Evolutionary conservation across 2,329 filamentous ascomycete genomes (phyloP).

Genomic region (Cladosporium austrohemisphaericum): DNA sequence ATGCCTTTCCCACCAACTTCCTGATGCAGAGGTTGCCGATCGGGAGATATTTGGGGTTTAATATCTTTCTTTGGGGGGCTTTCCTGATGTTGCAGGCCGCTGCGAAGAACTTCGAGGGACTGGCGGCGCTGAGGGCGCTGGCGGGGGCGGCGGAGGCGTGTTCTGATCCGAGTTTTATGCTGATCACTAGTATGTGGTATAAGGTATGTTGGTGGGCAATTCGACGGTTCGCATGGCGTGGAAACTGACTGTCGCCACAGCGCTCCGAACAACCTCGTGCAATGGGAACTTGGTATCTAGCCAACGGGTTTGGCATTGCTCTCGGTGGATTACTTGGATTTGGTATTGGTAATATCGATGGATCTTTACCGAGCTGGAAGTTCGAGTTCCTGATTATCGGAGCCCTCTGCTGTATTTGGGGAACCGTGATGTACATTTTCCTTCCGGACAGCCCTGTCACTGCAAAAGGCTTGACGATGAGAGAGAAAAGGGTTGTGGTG

Average conservation of each 20-base stretch:
- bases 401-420: slow-evolving; percentile 57
- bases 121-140: slow-evolving; percentile 55
- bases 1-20: slow-evolving; percentile 54
- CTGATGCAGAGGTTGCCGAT: slow-evolving; percentile 52
- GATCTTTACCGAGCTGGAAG: slow-evolving; percentile 56
- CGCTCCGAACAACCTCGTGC: slow-evolving; percentile 59
- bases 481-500: slow-evolving; percentile 54
- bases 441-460: slow-evolving; percentile 48
- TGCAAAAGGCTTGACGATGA: slow-evolving; percentile 48
- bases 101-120: slow-evolving; percentile 47
- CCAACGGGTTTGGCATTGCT: slow-evolving; percentile 58
- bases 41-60: slow-evolving; percentile 49
- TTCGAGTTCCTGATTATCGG: slow-evolving; percentile 65
- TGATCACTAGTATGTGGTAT: slow-evolving; percentile 62
- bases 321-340: slow-evolving; percentile 56
- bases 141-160: slow-evolving; percentile 56
- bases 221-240: no score
- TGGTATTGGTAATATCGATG: slow-evolving; percentile 58
- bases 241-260: slow-evolving; percentile 43
- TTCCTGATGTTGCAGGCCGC: slow-evolving; percentile 36
- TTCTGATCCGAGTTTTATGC: slow-evolving; percentile 58
- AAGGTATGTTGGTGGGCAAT: slow-evolving; percentile 5
- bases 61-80: slow-evolving; percentile 57
- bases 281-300: slow-evolving; percentile 58
- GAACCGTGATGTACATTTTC: slow-evolving; percentile 48